These are phyloP conservation scores for Hypoxylon sp. DNA, from an alignment of 2,329 filamentous ascomycete genomes.

Conservation along the genomic window DNA sequence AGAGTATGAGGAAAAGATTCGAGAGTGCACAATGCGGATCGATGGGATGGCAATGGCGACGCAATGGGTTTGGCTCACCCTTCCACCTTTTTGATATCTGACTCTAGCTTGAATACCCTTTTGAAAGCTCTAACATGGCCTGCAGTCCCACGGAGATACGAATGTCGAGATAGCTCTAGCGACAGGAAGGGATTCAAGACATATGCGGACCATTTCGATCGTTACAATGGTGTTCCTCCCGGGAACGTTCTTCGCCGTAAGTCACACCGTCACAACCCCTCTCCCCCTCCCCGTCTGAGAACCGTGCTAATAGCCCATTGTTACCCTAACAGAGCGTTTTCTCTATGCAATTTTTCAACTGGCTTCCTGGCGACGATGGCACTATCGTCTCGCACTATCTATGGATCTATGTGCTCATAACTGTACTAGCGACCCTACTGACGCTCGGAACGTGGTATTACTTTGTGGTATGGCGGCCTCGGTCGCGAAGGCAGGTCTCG, in stretches of 20 bases:
- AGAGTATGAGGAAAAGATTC: slow-evolving; percentile 54
- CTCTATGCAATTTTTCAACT: slow-evolving; percentile 50
- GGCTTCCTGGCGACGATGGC: slow-evolving; percentile 28
- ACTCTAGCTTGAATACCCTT: not conserved
- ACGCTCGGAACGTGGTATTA: slow-evolving; percentile 41
- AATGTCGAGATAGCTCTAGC: slow-evolving; percentile 53
- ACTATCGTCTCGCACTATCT: slow-evolving; percentile 42
- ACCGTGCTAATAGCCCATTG: not conserved
- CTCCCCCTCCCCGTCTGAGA: not conserved
- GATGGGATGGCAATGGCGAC: slow-evolving; percentile 56
- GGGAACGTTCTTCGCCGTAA: slow-evolving; percentile 52
- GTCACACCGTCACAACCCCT: slow-evolving; percentile 4
- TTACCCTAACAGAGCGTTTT: slow-evolving; percentile 43
- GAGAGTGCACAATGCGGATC: slow-evolving; percentile 55
- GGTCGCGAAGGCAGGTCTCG: not conserved
- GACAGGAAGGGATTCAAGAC: slow-evolving; percentile 49
- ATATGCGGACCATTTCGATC: slow-evolving; percentile 52
- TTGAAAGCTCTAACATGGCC: not conserved
- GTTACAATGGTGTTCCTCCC: slow-evolving; percentile 55
- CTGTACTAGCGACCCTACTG: slow-evolving; percentile 21
- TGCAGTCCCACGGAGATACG: slow-evolving; percentile 50
- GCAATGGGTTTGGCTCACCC: slow-evolving; percentile 51
- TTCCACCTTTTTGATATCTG: not conserved
- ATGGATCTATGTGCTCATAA: slow-evolving; percentile 46
- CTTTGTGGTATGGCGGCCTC: slow-evolving; percentile 5